A percentile compares a stretch with the other conserved stretches of the same genome.
Conservation (phyloP, 306 rosid species). For the Acacia confusa region DNA sequence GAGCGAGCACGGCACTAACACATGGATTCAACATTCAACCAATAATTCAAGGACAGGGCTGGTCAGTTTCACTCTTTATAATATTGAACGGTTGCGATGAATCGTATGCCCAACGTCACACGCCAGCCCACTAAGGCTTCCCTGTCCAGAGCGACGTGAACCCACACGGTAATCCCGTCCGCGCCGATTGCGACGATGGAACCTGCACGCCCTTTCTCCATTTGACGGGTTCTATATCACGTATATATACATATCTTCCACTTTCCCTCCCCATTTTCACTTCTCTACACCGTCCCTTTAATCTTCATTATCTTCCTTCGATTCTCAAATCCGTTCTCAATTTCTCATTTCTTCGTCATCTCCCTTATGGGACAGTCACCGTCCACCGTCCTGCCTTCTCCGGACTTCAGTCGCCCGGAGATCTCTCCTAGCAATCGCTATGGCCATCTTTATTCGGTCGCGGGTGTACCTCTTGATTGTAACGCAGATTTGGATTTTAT, state of each 20-base stretch:
- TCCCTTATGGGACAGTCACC: conserved; percentile 69
- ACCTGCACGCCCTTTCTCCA: conserved; percentile 42
- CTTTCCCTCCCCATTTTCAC: not conserved
- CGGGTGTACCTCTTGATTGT: not conserved
- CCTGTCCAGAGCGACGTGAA: conserved; percentile 18
- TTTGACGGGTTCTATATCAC: conserved; percentile 46
- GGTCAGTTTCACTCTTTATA: not conserved
- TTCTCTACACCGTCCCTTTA: not conserved
- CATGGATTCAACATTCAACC: not conserved
- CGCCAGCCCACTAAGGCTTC: conserved; percentile 17
- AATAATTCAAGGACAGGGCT: not conserved
- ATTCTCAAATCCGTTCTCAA: not conserved
- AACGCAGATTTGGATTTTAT: conserved; percentile 10
- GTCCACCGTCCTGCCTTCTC: conserved; percentile 42
- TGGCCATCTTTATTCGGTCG: conserved; percentile 15
- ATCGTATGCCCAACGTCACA: conserved; percentile 7
- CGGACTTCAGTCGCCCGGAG: conserved; percentile 30
- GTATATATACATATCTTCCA: not conserved
- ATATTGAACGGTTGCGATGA: not conserved
- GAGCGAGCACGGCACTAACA: not conserved
- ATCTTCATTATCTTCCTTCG: not conserved
- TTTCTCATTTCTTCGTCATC: not conserved
- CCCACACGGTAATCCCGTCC: conserved; percentile 5
- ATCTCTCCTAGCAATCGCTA: conserved; percentile 27
- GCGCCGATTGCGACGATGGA: conserved; percentile 29